Base-by-base conservation (phyloP, 305 asterid genomes). In the Fraxinus angustifolia region DNA sequence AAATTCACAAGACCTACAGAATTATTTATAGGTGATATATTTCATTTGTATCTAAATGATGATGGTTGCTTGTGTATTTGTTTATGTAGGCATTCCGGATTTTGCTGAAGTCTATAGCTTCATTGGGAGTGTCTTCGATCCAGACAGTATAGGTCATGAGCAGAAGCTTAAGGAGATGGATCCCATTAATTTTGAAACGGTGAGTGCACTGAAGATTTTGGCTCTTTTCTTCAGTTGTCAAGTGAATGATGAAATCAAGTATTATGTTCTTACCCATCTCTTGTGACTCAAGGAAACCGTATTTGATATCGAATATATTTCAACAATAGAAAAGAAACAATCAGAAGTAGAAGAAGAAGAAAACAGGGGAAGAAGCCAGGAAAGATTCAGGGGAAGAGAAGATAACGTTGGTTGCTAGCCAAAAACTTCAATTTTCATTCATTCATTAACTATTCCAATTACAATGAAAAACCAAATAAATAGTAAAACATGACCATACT, bases 151-250 rank as follows among this genome's bases (percentile, higher is more conserved):
- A 82, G 93, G 89, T 84, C 99, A 94, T 76, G 94, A 88, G 88
- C 92, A 86, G 87, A 94, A 93, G 90, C 97, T 95, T 60, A 91
- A 94, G 90, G 99, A 95, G 92, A 95, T 95, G 99, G 99, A 95
- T 86, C 99, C 98, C 31, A 94, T 95, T 60, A 92, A 92, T 85
- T 92, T 94, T 82, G 98, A 95, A 87, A 94, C 98, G 2, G 99
- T 93, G 84, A 91, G 97, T 89, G 84, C 58, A 60, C 73, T 79
- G 73, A 77, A 38, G 34, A 58, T 42, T 70, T 30, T 79, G 12
- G 60, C 48, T 75, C 72, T 78, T 84, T 84, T 16, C 62, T 50
- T n/a, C 38, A 8, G 78, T 75, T 82, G 72, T 75, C 80, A 56
- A 77, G 53, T 11, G 60, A 71, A 68, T 56, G 17, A 16, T 76